These are phyloP conservation scores for Nematodospora valgi DNA, from an alignment of 805 yeast genomes.

Conservation along the genomic window DNA sequence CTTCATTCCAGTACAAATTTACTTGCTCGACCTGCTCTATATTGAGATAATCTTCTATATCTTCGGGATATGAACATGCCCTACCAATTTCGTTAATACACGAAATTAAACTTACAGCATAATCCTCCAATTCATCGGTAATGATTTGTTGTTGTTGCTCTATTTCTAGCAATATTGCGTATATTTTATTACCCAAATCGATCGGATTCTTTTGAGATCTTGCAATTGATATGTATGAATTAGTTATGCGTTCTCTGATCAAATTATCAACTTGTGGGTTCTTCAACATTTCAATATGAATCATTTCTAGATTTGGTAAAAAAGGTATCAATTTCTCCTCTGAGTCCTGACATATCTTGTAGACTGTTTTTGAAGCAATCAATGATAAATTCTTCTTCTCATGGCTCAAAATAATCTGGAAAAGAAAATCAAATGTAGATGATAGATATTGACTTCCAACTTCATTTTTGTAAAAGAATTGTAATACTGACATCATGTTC, in stretches of 20 bases:
- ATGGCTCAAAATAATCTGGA: slow-evolving; percentile 33
- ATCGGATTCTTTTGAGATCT: slow-evolving; percentile 50
- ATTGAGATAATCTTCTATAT: slow-evolving; percentile 36
- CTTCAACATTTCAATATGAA: slow-evolving; percentile 46
- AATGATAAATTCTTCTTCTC: slow-evolving; percentile 23
- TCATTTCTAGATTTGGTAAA: slow-evolving; percentile 46
- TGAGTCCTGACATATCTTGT: slow-evolving; percentile 55
- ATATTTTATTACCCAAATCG: slow-evolving; percentile 17
- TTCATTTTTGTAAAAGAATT: slow-evolving; percentile 52
- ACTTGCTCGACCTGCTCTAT: slow-evolving; percentile 25
- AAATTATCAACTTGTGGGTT: slow-evolving; percentile 37
- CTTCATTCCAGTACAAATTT: slow-evolving; percentile 45
- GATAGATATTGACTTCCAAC: slow-evolving; percentile 46
- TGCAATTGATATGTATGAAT: slow-evolving; percentile 60
- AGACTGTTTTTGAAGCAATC: slow-evolving; percentile 49
- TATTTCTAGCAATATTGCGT: slow-evolving; percentile 6
- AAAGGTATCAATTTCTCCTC: slow-evolving; percentile 37
- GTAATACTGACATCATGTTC: slow-evolving; percentile 55
- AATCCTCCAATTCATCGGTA: slow-evolving; percentile 34
- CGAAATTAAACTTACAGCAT: slow-evolving; percentile 52
- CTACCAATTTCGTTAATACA: slow-evolving; percentile 72
- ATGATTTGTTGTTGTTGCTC: slow-evolving; percentile 1
- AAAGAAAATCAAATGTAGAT: slow-evolving; percentile 53
- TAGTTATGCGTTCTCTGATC: slow-evolving; percentile 57
- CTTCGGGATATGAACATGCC: slow-evolving; percentile 61